phyloP scores from a whole-genome alignment of 768 basidiomycete species.

The Macrolepiota albuminosa region DNA sequence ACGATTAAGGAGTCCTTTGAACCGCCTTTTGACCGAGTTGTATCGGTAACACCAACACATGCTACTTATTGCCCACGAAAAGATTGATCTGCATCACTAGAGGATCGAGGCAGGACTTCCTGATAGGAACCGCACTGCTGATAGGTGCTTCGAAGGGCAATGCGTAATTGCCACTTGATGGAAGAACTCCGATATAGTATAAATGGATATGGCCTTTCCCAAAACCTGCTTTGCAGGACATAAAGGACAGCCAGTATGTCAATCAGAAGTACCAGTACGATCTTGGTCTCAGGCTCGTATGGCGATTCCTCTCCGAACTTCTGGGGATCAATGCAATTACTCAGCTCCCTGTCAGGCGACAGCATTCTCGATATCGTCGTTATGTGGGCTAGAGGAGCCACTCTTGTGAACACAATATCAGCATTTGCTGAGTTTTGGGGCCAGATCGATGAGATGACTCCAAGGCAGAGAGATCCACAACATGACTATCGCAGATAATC shows the following conservation, averaged over 20 bases:
- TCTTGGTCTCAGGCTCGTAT: neutral
- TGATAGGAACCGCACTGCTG: neutral
- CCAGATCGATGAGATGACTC: no score
- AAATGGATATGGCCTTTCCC: neutral
- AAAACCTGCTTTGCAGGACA: neutral
- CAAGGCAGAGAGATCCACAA: no score
- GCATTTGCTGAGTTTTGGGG: no score
- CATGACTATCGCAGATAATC: no score
- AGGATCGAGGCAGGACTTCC: neutral
- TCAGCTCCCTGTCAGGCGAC: no score
- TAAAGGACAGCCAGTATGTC: neutral
- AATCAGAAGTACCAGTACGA: neutral
- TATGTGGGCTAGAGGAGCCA: no score
- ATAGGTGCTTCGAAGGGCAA: neutral
- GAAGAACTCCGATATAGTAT: neutral
- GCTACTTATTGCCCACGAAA: neutral
- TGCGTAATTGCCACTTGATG: neutral
- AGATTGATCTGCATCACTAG: neutral
- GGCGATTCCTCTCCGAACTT: no score
- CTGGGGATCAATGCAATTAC: no score
- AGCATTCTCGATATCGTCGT: no score
- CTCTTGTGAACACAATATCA: no score
- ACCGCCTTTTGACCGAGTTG: neutral
- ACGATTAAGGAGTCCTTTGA: neutral
- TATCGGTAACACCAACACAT: neutral